A percentile compares a stretch with the other conserved stretches of the same genome.
phyloP scores from a whole-genome alignment of 2,329 filamentous ascomycete genomes.

The Ophiostoma ulmi region DNA sequence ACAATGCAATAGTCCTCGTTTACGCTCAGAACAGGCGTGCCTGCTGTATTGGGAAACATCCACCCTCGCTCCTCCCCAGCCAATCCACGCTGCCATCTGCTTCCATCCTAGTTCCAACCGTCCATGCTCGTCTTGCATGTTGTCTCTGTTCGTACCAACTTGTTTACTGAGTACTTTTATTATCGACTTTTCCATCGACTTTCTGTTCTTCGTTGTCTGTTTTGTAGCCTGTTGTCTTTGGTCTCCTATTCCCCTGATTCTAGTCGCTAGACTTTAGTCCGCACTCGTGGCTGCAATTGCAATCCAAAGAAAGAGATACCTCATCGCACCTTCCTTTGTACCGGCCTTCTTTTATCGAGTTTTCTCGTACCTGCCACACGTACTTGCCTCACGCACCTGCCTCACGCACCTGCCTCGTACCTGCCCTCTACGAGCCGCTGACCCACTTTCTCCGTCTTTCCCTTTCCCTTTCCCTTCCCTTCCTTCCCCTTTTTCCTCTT shows the following conservation, averaged over 20 bases:
- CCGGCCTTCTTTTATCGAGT: background rate
- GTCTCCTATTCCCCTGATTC: background rate
- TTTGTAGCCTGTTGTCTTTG: background rate
- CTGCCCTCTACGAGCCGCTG: background rate
- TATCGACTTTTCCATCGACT: background rate
- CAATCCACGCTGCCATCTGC: background rate
- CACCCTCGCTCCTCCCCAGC: background rate
- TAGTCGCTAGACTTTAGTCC: background rate
- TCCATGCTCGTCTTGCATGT: background rate
- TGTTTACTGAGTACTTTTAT: background rate
- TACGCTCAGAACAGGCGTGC: background rate
- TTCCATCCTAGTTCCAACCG: background rate
- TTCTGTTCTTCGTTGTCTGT: background rate
- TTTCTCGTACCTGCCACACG: no score
- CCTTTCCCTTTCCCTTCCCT: slow-evolving; percentile 17
- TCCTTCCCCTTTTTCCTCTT: slow-evolving; percentile 17
- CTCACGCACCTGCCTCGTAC: background rate
- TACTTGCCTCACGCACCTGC: background rate
- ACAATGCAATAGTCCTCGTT: background rate
- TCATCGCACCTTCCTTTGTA: no score
- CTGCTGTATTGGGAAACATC: background rate
- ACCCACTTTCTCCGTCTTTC: slow-evolving; percentile 13
- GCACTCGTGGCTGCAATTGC: no score
- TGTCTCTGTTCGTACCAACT: background rate
- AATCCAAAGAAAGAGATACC: no score